Evolutionary conservation across 2,329 filamentous ascomycete species (phyloP).

Genomic region (Hypoxylon sp.): DNA sequence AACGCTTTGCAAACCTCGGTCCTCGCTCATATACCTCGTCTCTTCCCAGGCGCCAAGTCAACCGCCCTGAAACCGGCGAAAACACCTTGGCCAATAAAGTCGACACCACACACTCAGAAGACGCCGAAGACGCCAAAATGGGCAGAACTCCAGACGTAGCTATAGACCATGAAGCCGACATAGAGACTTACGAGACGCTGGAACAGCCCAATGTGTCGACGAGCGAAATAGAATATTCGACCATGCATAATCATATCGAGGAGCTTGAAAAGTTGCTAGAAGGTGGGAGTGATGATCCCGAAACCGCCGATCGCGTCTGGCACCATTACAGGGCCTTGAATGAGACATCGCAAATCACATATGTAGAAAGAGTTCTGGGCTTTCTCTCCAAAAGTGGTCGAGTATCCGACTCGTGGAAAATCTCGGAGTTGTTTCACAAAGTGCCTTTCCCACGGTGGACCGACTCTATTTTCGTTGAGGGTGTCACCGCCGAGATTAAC

Average conservation of each 20-base stretch:
- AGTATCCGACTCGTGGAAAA: slow-evolving; percentile 62
- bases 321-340: slow-evolving; percentile 59
- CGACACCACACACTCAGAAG: background rate
- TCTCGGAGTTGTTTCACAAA: slow-evolving; percentile 61
- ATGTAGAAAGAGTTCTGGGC: slow-evolving; percentile 56
- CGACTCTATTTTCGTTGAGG: slow-evolving; percentile 58
- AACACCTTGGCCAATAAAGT: background rate
- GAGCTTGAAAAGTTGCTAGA: slow-evolving; percentile 45
- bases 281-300: slow-evolving; percentile 31
- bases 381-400: slow-evolving; percentile 62
- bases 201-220: background rate
- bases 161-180: background rate
- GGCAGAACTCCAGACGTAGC: background rate
- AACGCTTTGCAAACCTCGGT: slow-evolving; percentile 42
- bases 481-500: slow-evolving; percentile 60
- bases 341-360: slow-evolving; percentile 48
- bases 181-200: slow-evolving; percentile 1
- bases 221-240: background rate
- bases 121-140: background rate
- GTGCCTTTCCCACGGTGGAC: slow-evolving; percentile 59
- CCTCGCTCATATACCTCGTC: slow-evolving; percentile 51
- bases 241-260: slow-evolving; percentile 27
- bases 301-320: slow-evolving; percentile 60
- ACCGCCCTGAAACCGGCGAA: slow-evolving; percentile 8
- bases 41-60: slow-evolving; percentile 34